These are phyloP conservation scores for Penicillium pulvis DNA, from an alignment of 495 filamentous ascomycete genomes.

Conservation along the genomic window DNA sequence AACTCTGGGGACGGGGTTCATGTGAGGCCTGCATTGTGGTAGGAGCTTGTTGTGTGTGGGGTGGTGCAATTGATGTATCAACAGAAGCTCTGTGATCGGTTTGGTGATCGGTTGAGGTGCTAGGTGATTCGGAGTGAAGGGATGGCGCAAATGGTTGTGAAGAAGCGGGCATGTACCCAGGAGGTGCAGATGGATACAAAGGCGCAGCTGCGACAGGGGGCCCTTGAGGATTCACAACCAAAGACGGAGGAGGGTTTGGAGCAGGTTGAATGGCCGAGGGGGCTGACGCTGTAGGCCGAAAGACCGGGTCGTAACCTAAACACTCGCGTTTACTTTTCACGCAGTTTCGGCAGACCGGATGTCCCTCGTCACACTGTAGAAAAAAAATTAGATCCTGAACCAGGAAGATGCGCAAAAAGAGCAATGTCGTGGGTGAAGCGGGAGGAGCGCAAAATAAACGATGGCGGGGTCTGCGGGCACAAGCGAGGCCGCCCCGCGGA, in stretches of 20 bases:
- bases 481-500: constrained; percentile 52
- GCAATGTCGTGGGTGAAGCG: constrained; percentile 23
- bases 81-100: constrained; percentile 68
- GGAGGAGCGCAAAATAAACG: constrained; percentile 28
- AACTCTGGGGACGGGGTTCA: constrained; percentile 24
- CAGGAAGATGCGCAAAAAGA: constrained; percentile 19
- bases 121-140: constrained; percentile 48
- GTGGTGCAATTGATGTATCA: constrained; percentile 70
- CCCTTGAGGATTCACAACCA: constrained; percentile 50
- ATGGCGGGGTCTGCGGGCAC: constrained; percentile 49
- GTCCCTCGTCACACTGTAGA: constrained; percentile 90
- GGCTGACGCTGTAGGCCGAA: constrained; percentile 77
- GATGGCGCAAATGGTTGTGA: constrained; percentile 62
- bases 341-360: constrained; percentile 95
- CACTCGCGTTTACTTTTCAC: constrained; percentile 98
- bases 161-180: constrained; percentile 60
- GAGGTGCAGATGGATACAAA: constrained; percentile 52
- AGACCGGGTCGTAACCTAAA: constrained; percentile 96
- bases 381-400: constrained; percentile 22
- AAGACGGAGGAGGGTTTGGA: constrained; percentile 53
- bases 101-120: constrained; percentile 50
- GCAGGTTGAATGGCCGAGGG: constrained; percentile 80
- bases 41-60: constrained; percentile 30
- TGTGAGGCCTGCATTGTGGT: constrained; percentile 40
- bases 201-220: constrained; percentile 33